Percentiles rank a stretch among this genome's conserved stretches.
Evolutionary conservation across 345 rosid species (phyloP).

Genomic region (Nasturtium officinale): DNA sequence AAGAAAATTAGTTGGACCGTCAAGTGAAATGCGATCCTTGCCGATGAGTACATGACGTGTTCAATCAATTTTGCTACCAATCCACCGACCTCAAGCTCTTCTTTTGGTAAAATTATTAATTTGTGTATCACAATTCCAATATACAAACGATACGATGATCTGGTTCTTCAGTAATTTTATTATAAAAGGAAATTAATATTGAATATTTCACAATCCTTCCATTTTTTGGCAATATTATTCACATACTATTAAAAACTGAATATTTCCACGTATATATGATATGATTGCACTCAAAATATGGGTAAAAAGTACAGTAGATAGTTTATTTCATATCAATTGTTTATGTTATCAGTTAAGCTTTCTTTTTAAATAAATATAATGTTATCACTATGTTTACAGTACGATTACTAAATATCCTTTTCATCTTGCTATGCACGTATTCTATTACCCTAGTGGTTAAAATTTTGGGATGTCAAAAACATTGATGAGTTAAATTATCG

Average conservation of each 20-base stretch:
- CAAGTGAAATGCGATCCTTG: constrained; percentile 41
- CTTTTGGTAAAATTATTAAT: constrained; percentile 2
- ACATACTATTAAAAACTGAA: too few relatives aligned
- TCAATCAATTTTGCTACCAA: constrained; percentile 35
- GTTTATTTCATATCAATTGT: background rate
- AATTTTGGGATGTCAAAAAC: background rate
- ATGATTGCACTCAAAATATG: constrained; percentile 3
- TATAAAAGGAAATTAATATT: background rate
- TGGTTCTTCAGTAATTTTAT: constrained; percentile 1
- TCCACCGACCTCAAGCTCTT: constrained; percentile 40
- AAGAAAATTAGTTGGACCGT: constrained; percentile 43
- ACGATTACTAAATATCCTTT: too few relatives aligned
- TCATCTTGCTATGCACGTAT: too few relatives aligned
- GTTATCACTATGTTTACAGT: background rate
- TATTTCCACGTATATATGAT: background rate
- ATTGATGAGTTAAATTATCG: constrained; percentile 13
- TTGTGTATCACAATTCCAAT: constrained; percentile 5
- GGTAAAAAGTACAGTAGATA: background rate
- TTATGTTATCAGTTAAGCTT: background rate
- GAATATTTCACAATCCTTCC: too few relatives aligned
- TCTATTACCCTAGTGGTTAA: background rate
- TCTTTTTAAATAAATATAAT: background rate
- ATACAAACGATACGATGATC: constrained; percentile 9
- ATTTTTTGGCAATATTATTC: too few relatives aligned
- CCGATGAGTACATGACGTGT: constrained; percentile 39